Conservation (phyloP, 2,329 filamentous ascomycete genomes). For the Talaromyces albobiverticillius region DNA sequence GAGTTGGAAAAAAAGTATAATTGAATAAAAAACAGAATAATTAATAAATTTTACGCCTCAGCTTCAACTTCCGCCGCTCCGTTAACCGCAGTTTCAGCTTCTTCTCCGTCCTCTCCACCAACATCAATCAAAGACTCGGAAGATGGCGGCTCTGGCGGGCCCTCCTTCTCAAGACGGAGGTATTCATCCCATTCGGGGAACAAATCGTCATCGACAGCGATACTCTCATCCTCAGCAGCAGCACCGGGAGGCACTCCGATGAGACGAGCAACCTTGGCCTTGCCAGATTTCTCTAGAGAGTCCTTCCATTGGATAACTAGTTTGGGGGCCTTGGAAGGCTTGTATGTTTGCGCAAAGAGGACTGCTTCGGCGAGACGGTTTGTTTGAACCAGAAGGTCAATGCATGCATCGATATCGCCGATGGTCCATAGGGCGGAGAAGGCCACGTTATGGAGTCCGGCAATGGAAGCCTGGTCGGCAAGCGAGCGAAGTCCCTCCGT, state of each 20-base stretch:
- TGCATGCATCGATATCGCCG: conserved; percentile 76
- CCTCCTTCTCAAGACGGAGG: conserved; percentile 73
- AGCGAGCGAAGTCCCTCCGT: conserved; percentile 69
- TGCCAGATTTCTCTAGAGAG: conserved; percentile 77
- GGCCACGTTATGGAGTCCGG: conserved; percentile 84
- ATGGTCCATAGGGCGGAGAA: conserved; percentile 89
- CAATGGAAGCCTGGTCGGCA: conserved; percentile 69
- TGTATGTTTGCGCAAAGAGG: conserved; percentile 92
- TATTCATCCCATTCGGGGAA: conserved; percentile 98
- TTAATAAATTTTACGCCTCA: conserved; percentile 9
- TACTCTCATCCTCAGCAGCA: conserved; percentile 50
- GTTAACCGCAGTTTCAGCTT: conserved; percentile 29
- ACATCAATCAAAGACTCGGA: conserved; percentile 43
- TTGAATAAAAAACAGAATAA: background rate
- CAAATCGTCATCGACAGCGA: conserved; percentile 65
- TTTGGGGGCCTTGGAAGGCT: conserved; percentile 69
- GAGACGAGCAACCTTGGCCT: conserved; percentile 77
- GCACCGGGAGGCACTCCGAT: conserved; percentile 80
- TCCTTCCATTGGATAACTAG: conserved; percentile 79
- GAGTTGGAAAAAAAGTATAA: background rate
- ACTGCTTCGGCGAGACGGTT: conserved; percentile 80
- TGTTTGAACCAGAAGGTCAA: conserved; percentile 75
- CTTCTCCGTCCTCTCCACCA: conserved; percentile 31
- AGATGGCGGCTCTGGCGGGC: conserved; percentile 42
- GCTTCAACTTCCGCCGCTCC: conserved; percentile 29